A percentile compares a stretch with the other conserved stretches of the same genome.
These are phyloP conservation scores for Torulaspora microellipsoides DNA, from an alignment of 805 yeast species.

Conservation along the genomic window DNA sequence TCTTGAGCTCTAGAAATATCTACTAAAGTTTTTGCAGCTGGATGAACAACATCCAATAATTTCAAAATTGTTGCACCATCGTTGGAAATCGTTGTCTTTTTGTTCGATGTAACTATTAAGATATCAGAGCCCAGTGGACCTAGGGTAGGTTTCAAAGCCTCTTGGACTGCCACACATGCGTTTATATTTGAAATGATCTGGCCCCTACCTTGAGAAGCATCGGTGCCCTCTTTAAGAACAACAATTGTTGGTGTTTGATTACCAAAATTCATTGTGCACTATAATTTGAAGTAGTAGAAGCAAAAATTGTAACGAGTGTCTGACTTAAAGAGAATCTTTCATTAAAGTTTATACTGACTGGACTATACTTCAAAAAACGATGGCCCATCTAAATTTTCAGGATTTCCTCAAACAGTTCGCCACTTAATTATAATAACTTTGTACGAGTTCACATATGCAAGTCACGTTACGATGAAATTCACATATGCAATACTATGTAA, in stretches of 20 bases:
- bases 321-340: too few species aligned
- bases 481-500: too few species aligned
- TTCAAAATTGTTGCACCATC: slow-evolving; percentile 97
- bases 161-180: slow-evolving; percentile 96
- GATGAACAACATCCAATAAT: slow-evolving; percentile 91
- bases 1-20: slow-evolving; percentile 95
- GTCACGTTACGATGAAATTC: too few species aligned
- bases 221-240: slow-evolving; percentile 97
- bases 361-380: too few species aligned
- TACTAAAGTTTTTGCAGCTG: slow-evolving; percentile 94
- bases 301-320: too few species aligned
- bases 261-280: slow-evolving; percentile 65
- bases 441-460: too few species aligned
- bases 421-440: too few species aligned
- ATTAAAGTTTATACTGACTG: too few species aligned
- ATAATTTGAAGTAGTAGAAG: too few species aligned
- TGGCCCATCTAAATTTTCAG: too few species aligned
- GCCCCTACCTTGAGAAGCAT: slow-evolving; percentile 92
- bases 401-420: too few species aligned
- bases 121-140: slow-evolving; percentile 98
- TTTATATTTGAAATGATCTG: slow-evolving; percentile 93
- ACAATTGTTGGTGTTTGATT: slow-evolving; percentile 97
- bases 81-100: slow-evolving; percentile 91
- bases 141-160: slow-evolving; percentile 86
- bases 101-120: slow-evolving; percentile 74